These are phyloP conservation scores for Elaeis oleifera DNA, from an alignment of 202 grass and related monocot species.

Conservation along the genomic window DNA sequence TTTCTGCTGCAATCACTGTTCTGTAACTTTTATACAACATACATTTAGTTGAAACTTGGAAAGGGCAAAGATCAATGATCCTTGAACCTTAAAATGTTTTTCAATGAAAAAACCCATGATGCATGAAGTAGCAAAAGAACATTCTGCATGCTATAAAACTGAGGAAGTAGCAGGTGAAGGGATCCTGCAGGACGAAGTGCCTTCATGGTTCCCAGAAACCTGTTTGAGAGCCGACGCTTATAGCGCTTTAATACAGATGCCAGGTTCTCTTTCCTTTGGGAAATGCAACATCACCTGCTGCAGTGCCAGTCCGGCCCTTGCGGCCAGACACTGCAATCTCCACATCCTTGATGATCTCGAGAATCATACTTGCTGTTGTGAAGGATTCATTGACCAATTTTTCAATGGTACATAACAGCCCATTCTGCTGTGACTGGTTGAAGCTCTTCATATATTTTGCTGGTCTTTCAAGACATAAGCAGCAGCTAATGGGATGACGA, in stretches of 20 bases:
- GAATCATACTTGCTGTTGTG: constrained; percentile 32
- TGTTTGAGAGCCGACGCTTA: constrained; percentile 52
- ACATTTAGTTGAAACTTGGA: constrained; percentile 6
- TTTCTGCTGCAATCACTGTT: too few relatives aligned
- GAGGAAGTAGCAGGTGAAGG: background rate
- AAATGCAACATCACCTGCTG: constrained; percentile 66
- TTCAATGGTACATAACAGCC: background rate
- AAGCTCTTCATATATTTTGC: constrained; percentile 14
- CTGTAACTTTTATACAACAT: constrained; percentile 7
- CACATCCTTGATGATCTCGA: constrained; percentile 51
- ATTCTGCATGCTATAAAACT: constrained; percentile 7
- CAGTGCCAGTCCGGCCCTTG: constrained; percentile 58
- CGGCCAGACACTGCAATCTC: constrained; percentile 44
- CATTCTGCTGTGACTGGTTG: constrained; percentile 6
- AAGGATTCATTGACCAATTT: constrained; percentile 22
- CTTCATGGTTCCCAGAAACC: constrained; percentile 14
- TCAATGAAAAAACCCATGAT: constrained; percentile 14
- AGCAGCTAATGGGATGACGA: constrained; percentile 18
- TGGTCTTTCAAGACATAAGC: constrained; percentile 21
- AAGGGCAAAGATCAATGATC: background rate
- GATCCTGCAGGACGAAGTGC: background rate
- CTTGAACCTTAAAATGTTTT: constrained; percentile 3
- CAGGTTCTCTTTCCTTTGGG: constrained; percentile 74
- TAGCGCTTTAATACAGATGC: constrained; percentile 70
- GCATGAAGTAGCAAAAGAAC: background rate